Evolutionary conservation across 2,329 filamentous ascomycete genomes (phyloP), one percentile per base, ranked within the genome.

Genomic region (Podosphaera fusca): DNA sequence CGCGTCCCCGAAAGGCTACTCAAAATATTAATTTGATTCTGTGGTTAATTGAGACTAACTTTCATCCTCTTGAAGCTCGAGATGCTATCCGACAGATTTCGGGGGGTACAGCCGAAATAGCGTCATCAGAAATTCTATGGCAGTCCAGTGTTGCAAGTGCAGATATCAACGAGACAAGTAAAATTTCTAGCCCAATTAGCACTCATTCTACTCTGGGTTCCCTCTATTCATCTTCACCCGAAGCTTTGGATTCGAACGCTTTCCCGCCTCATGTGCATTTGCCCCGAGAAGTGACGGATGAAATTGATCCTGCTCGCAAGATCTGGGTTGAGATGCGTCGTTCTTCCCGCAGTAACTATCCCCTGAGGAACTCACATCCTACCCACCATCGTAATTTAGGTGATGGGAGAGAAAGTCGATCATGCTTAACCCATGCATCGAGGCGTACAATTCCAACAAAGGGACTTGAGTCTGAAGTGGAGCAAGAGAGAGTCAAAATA

Each of bases 1-100:
- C 74, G 2, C 69, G 67, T 9, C 69, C 68, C 1, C 63, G 63
- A 2, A 67, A 68, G 2, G 60, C 64, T 1, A 63, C 35, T 8
- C 7, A 68, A 0, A 71, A 70, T 47, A 68, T 33, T 2, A 65
- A 62, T 57, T 62, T 62, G 7, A 57, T 67, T 1, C 59, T 63
- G 7, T 53, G 55, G 31, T 55, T 67, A 8, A 62, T 67, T 10
- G 60, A 66, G 40, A 63, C 55, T 31, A 62, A 64, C 45, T 58
- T 65, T 12, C 58, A 61, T 30, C 38, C 58, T 0, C 61, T 62
- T 14, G 50, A 61, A 50, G 63, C 62, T 10, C 45, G 56, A 29
- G 59, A 65, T 42, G 59, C 62, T 12, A 57, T 65, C 3, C 55
- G 51, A 2, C 62, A 57, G 49, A 54, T 67, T 5, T 56, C 59